These are phyloP conservation scores for Ceratobasidium sp. DNA, from an alignment of 1,284 basidiomycete genomes.

Conservation along the genomic window DNA sequence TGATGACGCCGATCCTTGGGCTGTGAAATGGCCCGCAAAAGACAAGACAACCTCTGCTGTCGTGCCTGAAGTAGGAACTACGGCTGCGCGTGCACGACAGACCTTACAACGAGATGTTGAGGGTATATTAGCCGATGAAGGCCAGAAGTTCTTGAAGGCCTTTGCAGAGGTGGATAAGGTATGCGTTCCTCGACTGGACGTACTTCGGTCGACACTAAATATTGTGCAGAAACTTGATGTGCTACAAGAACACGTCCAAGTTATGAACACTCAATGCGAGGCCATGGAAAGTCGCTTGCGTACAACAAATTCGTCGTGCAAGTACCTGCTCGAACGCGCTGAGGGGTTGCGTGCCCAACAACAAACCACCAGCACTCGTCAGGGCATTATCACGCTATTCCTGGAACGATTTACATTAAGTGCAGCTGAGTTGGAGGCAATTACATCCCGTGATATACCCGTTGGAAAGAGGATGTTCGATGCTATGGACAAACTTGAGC, in stretches of 20 bases:
- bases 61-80: constrained; percentile 51
- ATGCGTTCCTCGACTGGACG: constrained; percentile 34
- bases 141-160: constrained; percentile 80
- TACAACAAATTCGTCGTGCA: constrained; percentile 81
- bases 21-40: constrained; percentile 49
- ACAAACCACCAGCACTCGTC: constrained; percentile 72
- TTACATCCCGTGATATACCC: constrained; percentile 81
- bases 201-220: background rate
- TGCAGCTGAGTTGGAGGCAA: constrained; percentile 74
- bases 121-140: constrained; percentile 79
- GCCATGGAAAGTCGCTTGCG: constrained; percentile 82
- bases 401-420: constrained; percentile 86
- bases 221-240: constrained; percentile 75
- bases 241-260: constrained; percentile 76
- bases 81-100: constrained; percentile 75
- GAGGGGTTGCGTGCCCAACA: constrained; percentile 83
- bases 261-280: constrained; percentile 84
- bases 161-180: constrained; percentile 90
- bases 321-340: constrained; percentile 85
- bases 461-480: constrained; percentile 79
- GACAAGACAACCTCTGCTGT: constrained; percentile 40
- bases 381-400: constrained; percentile 82
- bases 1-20: constrained; percentile 54
- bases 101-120: constrained; percentile 87
- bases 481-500: constrained; percentile 87